Evolutionary conservation across 208 protist species (phyloP).

Genomic region (Leishmania braziliensis): DNA sequence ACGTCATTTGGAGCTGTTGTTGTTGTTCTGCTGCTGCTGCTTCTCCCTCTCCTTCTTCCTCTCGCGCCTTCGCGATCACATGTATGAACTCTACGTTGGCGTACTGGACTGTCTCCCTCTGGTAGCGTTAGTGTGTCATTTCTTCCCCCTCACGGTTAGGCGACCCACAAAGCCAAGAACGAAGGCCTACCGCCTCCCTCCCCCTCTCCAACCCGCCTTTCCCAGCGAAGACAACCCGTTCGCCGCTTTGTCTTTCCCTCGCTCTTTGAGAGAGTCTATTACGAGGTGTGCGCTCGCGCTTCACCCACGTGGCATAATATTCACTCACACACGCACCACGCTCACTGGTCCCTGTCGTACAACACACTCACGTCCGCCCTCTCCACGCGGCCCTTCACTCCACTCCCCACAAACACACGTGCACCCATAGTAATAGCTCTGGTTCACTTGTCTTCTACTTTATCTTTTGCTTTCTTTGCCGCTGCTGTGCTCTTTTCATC

Average conservation of each 20-base stretch:
- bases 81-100: neutral
- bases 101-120: neutral
- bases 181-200: neutral
- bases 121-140: neutral
- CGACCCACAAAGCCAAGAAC: neutral
- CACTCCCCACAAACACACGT: neutral
- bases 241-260: neutral
- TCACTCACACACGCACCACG: neutral
- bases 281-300: neutral
- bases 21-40: neutral
- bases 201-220: neutral
- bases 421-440: neutral
- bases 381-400: neutral
- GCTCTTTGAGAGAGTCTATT: neutral
- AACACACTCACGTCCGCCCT: neutral
- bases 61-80: neutral
- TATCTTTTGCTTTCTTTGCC: neutral
- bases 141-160: neutral
- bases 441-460: neutral
- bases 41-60: neutral
- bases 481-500: neutral
- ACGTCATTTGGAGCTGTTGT: neutral
- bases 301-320: neutral
- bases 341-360: neutral
- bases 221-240: neutral